These are phyloP conservation scores for Astraeus odoratus DNA, from an alignment of 768 basidiomycete genomes.

Conservation along the genomic window DNA sequence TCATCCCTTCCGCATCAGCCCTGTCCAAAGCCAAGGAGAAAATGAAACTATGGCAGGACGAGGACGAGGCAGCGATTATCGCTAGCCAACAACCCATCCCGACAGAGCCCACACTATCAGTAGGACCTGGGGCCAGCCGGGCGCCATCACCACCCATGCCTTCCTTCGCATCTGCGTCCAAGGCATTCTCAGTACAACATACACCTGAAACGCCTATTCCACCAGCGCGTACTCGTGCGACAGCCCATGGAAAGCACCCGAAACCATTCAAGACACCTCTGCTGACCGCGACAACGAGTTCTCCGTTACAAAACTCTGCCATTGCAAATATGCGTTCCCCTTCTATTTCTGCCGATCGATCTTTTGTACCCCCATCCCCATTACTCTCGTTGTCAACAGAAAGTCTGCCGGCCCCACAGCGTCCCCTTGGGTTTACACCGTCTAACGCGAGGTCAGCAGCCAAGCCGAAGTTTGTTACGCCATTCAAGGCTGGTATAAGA, in stretches of 20 bases:
- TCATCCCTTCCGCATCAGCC: slow-evolving; percentile 49
- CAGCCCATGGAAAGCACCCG: slow-evolving; percentile 10
- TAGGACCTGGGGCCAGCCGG: background rate
- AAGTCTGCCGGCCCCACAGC: slow-evolving; percentile 12
- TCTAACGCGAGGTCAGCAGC: slow-evolving; percentile 25
- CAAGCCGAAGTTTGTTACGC: slow-evolving; percentile 45
- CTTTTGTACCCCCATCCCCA: slow-evolving; percentile 21
- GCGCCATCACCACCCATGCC: slow-evolving; percentile 17
- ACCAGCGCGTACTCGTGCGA: slow-evolving; percentile 18
- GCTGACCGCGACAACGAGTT: slow-evolving; percentile 13
- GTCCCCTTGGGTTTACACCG: slow-evolving; percentile 19
- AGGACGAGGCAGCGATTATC: slow-evolving; percentile 15
- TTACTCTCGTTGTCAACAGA: slow-evolving; percentile 27
- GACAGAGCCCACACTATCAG: slow-evolving; percentile 3
- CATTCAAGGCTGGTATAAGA: slow-evolving; percentile 51
- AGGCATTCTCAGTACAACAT: slow-evolving; percentile 21
- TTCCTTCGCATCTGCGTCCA: slow-evolving; percentile 33
- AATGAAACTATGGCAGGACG: slow-evolving; percentile 42
- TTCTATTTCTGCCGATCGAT: slow-evolving; percentile 4
- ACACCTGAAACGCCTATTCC: slow-evolving; percentile 37
- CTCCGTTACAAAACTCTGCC: slow-evolving; percentile 15
- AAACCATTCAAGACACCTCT: slow-evolving; percentile 46
- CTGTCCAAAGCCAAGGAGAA: slow-evolving; percentile 49
- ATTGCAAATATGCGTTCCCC: slow-evolving; percentile 24
- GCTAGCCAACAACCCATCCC: slow-evolving; percentile 18